Evolutionary conservation across 768 basidiomycete species (phyloP), one percentile per base, ranked within the genome.

Genomic region (Pleurotus tuoliensis): DNA sequence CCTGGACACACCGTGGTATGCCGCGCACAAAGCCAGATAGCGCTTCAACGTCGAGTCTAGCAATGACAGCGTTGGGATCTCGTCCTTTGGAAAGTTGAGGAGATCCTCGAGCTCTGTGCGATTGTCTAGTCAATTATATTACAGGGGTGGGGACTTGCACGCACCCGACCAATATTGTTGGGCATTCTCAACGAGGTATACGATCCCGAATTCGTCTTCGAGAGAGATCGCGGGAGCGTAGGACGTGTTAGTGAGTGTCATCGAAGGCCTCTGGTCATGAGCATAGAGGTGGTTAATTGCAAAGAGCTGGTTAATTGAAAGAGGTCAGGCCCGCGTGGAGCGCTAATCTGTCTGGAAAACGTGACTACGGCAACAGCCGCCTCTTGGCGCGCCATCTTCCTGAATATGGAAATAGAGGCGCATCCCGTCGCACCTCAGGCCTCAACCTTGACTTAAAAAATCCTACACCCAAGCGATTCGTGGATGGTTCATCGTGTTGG

Each of bases 101-200:
- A 89, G 82, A 56, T 94, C 93, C 51, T 96, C 94, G 24, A 98
- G 81, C 71, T 98, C 96, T 98, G 63, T 15, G 58, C 38, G 50
- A 47, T 34, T 22, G 30, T 11, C n/a, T 25, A 50, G 40, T 47
- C 40, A 50, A 25, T 7, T 44, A 18, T 22, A n/a, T 47, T 46
- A 55, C 49, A 48, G 20, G 30, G 46, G 44, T 34, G 27, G 9
- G 41, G 22, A 47, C 38, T 43, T 24, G 46, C 46, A 66, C 88
- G 61, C 65, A 93, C 91, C 91, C 63, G 89, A 86, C 92, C 92
- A 94, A 69, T 94, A 94, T 70, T 94, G 90, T 61, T 90, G 90
- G 44, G 89, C 82, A 56, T 83, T 88, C 61, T 90, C 86, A 61
- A 94, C 86, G 58, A 88, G 78, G 71, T 93, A 94, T 24, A 86